phyloP scores from a whole-genome alignment of 2,329 filamentous ascomycete species.

The Colletotrichum costaricense region DNA sequence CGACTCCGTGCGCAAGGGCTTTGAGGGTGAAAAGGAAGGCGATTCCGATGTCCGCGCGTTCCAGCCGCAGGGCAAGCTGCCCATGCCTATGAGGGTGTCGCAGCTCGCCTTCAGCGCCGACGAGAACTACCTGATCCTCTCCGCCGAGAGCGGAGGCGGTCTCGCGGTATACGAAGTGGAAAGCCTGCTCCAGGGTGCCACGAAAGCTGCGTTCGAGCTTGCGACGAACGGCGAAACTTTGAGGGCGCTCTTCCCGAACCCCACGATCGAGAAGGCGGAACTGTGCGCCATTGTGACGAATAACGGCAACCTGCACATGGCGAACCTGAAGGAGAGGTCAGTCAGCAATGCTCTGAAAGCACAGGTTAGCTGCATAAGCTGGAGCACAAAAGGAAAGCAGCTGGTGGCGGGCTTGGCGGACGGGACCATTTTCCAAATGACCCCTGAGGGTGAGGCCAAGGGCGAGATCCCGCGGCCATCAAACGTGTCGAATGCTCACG shows the following conservation, averaged over 20 bases:
- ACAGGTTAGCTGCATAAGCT: slow-evolving; percentile 85
- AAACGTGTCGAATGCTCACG: slow-evolving; percentile 72
- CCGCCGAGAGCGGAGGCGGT: slow-evolving; percentile 83
- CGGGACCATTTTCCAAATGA: slow-evolving; percentile 85
- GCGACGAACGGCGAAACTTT: slow-evolving; percentile 80
- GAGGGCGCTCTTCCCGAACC: slow-evolving; percentile 83
- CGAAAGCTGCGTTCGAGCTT: slow-evolving; percentile 79
- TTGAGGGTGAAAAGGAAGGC: slow-evolving; percentile 66
- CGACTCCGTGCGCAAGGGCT: slow-evolving; percentile 80
- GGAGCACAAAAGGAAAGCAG: slow-evolving; percentile 95
- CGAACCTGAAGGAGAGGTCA: slow-evolving; percentile 77
- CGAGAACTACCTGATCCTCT: slow-evolving; percentile 85
- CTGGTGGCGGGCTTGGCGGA: slow-evolving; percentile 86
- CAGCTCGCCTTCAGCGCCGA: slow-evolving; percentile 93
- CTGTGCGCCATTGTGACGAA: slow-evolving; percentile 84
- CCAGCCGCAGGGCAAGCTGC: slow-evolving; percentile 77
- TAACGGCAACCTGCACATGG: slow-evolving; percentile 85
- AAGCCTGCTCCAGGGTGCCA: slow-evolving; percentile 72
- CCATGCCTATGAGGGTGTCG: slow-evolving; percentile 80
- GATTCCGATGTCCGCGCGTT: slow-evolving; percentile 77
- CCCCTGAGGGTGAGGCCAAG: slow-evolving; percentile 81
- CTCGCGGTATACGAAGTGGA: slow-evolving; percentile 85
- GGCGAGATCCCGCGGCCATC: slow-evolving; percentile 84
- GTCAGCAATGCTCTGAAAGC: slow-evolving; percentile 75
- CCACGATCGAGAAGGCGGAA: slow-evolving; percentile 76